Evolutionary conservation across 805 yeast genomes (phyloP).

Genomic region (Candida glaebosa): DNA sequence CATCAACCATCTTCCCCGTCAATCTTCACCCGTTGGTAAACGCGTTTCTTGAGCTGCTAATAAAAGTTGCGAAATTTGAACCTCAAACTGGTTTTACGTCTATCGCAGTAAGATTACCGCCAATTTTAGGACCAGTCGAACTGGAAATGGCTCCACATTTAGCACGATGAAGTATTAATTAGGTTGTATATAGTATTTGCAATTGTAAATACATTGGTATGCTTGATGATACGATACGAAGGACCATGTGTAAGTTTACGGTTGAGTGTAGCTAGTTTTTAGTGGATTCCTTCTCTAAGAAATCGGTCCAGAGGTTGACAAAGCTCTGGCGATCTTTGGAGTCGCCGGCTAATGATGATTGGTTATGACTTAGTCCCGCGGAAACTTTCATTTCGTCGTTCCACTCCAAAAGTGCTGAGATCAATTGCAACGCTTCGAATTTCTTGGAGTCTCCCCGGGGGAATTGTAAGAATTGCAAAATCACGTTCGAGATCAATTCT

Average conservation of each 20-base stretch:
- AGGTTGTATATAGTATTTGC: no score
- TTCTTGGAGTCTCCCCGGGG: constrained; percentile 94
- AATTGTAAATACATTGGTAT: no score
- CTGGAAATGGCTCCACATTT: no score
- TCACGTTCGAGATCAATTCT: constrained; percentile 81
- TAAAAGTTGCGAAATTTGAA: neutral
- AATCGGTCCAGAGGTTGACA: constrained; percentile 78
- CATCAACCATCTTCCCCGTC: constrained; percentile 3
- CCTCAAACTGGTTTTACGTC: neutral
- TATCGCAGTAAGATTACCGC: neutral
- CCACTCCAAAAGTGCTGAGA: constrained; percentile 84
- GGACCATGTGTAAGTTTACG: no score
- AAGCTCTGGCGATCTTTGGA: constrained; percentile 46
- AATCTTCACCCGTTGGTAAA: neutral
- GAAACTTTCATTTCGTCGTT: constrained; percentile 72
- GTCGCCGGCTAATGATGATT: constrained; percentile 12
- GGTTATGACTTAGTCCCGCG: constrained; percentile 60
- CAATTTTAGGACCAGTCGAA: neutral
- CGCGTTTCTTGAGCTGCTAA: neutral
- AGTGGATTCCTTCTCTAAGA: constrained; percentile 64
- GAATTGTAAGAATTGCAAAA: constrained; percentile 78
- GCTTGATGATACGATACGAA: neutral
- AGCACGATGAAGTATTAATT: no score
- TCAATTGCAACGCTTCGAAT: constrained; percentile 84
- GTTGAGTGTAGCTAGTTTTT: no score